A percentile compares a stretch with the other conserved stretches of the same genome.
phyloP scores from a whole-genome alignment of 192 early-diverging fungal species.

The Paraglomus brasilianum region DNA sequence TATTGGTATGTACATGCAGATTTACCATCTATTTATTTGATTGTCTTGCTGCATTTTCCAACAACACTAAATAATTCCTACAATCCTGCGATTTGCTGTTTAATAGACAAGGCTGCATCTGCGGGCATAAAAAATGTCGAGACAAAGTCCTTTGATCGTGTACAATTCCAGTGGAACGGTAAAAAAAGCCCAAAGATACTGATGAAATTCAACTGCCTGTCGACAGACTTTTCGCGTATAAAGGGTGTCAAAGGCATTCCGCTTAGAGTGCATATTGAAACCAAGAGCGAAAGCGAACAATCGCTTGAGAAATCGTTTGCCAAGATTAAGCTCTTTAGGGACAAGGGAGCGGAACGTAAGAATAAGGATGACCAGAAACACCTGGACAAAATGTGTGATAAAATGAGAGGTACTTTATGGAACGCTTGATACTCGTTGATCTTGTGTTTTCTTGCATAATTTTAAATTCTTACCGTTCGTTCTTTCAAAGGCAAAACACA shows the following conservation, averaged over 20 bases:
- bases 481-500: slow-evolving; percentile 37
- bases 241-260: slow-evolving; percentile 81
- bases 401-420: slow-evolving; percentile 47
- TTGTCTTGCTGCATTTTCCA: too few species aligned
- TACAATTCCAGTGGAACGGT: slow-evolving; percentile 71
- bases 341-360: slow-evolving; percentile 77
- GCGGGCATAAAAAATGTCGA: slow-evolving; percentile 56
- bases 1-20: slow-evolving; percentile 42
- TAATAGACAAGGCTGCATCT: slow-evolving; percentile 51
- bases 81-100: not conserved
- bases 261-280: slow-evolving; percentile 55
- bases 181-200: slow-evolving; percentile 60
- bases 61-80: not conserved
- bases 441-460: slow-evolving; percentile 43
- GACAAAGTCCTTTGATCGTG: slow-evolving; percentile 63
- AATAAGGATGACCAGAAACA: slow-evolving; percentile 77
- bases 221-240: slow-evolving; percentile 78
- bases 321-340: slow-evolving; percentile 69
- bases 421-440: slow-evolving; percentile 39
- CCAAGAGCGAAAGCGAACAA: slow-evolving; percentile 24
- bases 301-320: slow-evolving; percentile 57
- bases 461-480: slow-evolving; percentile 27
- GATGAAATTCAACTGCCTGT: slow-evolving; percentile 72
- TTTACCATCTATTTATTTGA: not conserved
- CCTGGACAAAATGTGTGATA: slow-evolving; percentile 65